Evolutionary conservation across 164 flowering plant genomes (phyloP).

Genomic region (Stephania japonica): DNA sequence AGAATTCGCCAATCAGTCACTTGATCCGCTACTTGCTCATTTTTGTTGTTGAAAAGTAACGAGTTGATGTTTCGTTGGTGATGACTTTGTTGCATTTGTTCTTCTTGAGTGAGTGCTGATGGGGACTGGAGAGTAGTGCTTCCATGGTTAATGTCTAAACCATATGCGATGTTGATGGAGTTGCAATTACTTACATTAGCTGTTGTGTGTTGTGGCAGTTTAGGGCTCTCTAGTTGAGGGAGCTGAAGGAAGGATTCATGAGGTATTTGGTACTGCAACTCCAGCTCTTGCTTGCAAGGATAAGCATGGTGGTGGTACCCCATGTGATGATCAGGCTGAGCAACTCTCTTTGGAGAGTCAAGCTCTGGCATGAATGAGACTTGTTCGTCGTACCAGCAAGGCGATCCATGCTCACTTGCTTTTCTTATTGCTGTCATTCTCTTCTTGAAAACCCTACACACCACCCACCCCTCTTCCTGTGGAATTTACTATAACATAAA

Average conservation of each 20-base stretch:
- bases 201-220: slow-evolving; percentile 39
- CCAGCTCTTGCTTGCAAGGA: slow-evolving; percentile 72
- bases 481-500: slow-evolving; percentile 3
- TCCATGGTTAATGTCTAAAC: slow-evolving; percentile 26
- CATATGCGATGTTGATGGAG: slow-evolving; percentile 27
- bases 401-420: slow-evolving; percentile 53
- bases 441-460: slow-evolving; percentile 94
- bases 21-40: slow-evolving; percentile 55
- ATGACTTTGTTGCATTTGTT: slow-evolving; percentile 33
- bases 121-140: slow-evolving; percentile 34
- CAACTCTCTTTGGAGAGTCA: slow-evolving; percentile 46
- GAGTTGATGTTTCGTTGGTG: slow-evolving; percentile 36
- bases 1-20: slow-evolving; percentile 84
- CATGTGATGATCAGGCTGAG: slow-evolving; percentile 24
- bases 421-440: slow-evolving; percentile 45
- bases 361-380: slow-evolving; percentile 74
- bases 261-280: slow-evolving; percentile 41
- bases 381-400: slow-evolving; percentile 84
- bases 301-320: slow-evolving; percentile 29
- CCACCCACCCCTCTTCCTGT: slow-evolving; percentile 96
- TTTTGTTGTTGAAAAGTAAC: slow-evolving; percentile 16
- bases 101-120: slow-evolving; percentile 37
- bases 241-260: slow-evolving; percentile 63
- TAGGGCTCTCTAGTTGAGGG: slow-evolving; percentile 82
- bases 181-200: slow-evolving; percentile 30